These are phyloP conservation scores for Triticum monococcum DNA, from an alignment of 176 grass and related monocot genomes.

Conservation along the genomic window DNA sequence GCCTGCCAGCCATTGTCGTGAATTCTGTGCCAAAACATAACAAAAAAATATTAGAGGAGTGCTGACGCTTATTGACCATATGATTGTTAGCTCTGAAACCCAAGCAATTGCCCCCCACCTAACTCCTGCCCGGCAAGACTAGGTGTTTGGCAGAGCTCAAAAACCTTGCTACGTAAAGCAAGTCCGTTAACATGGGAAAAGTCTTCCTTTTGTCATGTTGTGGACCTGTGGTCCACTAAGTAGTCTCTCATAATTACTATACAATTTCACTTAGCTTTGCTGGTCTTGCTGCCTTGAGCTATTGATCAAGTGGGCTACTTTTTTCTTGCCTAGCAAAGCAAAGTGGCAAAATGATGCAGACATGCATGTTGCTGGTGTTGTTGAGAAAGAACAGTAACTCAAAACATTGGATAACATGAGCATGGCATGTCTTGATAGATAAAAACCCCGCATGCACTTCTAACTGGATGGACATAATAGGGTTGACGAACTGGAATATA, in stretches of 20 bases:
- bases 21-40: slow-evolving; percentile 63
- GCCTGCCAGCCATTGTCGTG: slow-evolving; percentile 92
- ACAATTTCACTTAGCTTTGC: not conserved
- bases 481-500: slow-evolving; percentile 37
- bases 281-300: not conserved
- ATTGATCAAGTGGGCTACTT: not conserved
- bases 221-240: not conserved
- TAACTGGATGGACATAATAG: slow-evolving; percentile 10
- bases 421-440: not conserved
- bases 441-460: slow-evolving; percentile 3
- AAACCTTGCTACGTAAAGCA: not conserved
- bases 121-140: not conserved
- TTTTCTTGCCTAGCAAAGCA: not conserved
- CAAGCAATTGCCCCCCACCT: not conserved
- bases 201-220: not conserved
- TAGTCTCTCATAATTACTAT: not conserved
- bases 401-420: slow-evolving; percentile 5
- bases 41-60: not conserved
- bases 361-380: not conserved
- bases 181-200: not conserved
- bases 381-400: not conserved
- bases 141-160: not conserved
- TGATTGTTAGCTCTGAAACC: not conserved
- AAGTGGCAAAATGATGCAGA: not conserved
- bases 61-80: not conserved